Evolutionary conservation across 164 flowering plant genomes (phyloP), one percentile per base, ranked within the genome.

Genomic region (Stephania cephalantha): DNA sequence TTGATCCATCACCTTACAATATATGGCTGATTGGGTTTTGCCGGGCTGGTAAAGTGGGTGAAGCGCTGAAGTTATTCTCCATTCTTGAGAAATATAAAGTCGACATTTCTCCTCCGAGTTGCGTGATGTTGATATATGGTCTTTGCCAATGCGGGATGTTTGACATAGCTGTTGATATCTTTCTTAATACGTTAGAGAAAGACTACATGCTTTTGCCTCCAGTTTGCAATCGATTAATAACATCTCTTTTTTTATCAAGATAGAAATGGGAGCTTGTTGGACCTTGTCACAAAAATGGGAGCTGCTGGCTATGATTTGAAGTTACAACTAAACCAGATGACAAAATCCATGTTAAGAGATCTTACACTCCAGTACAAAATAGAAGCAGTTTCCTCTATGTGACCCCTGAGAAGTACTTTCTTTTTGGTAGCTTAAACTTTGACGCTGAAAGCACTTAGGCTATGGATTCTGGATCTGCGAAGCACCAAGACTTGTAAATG

Each of bases 1-100:
- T 87, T 74, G 84, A 90, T 73, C 71, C 85, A 71, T 85, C 83
- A 25, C 94, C 90, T 69, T 93, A 91, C 70, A 85, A 81, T 29
- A 89, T 88, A 76, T 84, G 81, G 83, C 88, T 92, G 0, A 84
- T 88, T 74, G 97, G 94, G 53, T 79, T 91, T 58, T 89, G 95
- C 75, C 86, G 80, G 70, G 86, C 80, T 17, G 77, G 81, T 15
- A 84, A 74, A 76, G 50, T 84, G 18, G 82, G 86, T 31, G 88
- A 88, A 65, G 97, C 99, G 58, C 69, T 88, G 46, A 83, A 80
- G 73, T 80, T 93, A 18, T 91, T 89, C 71, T 70, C 70, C 17
- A 71, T 88, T 75, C 94, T 95, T 66, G 69, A 71, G 73, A 88
- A 88, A 72, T 78, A 35, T 63, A 74, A 80, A 22, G 72, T 89